Evolutionary conservation across 371 early-diverging fungal species (phyloP).

Genomic region (Synchytrium microbalum): DNA sequence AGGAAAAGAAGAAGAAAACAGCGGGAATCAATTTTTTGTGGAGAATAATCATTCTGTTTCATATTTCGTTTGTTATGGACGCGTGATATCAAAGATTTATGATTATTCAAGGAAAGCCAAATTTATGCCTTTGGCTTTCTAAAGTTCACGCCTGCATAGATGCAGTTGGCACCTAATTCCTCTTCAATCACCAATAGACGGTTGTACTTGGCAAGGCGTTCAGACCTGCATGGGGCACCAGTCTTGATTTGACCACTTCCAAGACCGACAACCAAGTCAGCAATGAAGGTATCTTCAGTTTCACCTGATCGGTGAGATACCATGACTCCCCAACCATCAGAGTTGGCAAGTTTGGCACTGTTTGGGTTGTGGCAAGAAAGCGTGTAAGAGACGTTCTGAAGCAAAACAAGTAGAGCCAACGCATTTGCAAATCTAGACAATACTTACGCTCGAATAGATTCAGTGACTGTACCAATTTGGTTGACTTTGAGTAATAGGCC

Average conservation of each 20-base stretch:
- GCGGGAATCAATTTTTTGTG: too few relatives aligned
- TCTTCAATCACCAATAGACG: conserved; percentile 49
- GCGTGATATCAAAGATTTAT: too few relatives aligned
- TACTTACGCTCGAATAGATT: conserved; percentile 78
- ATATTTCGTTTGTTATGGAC: too few relatives aligned
- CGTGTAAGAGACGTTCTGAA: not conserved
- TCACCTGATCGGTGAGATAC: conserved; percentile 98
- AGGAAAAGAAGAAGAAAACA: too few relatives aligned
- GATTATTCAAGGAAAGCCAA: too few relatives aligned
- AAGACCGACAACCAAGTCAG: conserved; percentile 96
- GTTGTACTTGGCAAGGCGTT: conserved; percentile 60
- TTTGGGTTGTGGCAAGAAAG: too few relatives aligned
- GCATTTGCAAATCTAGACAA: too few relatives aligned
- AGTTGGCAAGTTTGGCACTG: conserved; percentile 57
- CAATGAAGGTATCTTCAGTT: conserved; percentile 98
- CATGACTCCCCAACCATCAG: conserved; percentile 97
- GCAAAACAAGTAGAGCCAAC: not conserved
- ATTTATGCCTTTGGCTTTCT: conserved; percentile 28
- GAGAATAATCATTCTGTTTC: too few relatives aligned
- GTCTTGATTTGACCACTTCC: conserved; percentile 98
- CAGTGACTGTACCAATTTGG: conserved; percentile 98
- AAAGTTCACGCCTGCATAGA: conserved; percentile 93
- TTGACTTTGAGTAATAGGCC: conserved; percentile 97
- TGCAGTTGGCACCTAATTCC: conserved; percentile 40
- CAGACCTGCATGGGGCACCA: conserved; percentile 97